Percentiles rank a stretch among this genome's conserved stretches.
phyloP scores from a whole-genome alignment of 169 alveolate species.

The Plasmodium berghei region DNA sequence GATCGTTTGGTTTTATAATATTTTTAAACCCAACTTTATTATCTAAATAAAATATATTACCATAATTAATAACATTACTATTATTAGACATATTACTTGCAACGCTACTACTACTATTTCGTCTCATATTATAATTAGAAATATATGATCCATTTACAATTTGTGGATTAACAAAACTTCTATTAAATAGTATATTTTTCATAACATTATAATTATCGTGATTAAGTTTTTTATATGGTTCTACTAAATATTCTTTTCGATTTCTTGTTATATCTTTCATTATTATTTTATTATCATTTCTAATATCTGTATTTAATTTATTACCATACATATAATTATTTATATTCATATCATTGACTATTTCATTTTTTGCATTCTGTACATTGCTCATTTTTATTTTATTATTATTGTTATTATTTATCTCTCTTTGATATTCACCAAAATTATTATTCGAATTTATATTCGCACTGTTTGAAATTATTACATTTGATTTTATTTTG shows the following conservation, averaged over 20 bases:
- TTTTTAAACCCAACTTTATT: too few relatives aligned
- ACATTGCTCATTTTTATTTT: too few relatives aligned
- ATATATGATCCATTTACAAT: not conserved
- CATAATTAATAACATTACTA: not conserved
- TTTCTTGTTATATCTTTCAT: conserved; percentile 16
- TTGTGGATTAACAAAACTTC: not conserved
- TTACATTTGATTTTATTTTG: not conserved
- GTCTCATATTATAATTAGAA: not conserved
- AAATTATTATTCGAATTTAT: too few relatives aligned
- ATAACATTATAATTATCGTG: conserved; percentile 5
- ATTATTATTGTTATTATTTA: too few relatives aligned
- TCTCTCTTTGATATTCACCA: too few relatives aligned
- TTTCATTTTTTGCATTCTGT: too few relatives aligned
- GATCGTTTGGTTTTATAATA: not conserved
- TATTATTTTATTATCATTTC: not conserved
- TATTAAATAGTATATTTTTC: conserved; percentile 6
- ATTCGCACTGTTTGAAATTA: too few relatives aligned
- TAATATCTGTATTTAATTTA: not conserved
- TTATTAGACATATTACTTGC: not conserved
- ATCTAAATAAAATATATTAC: not conserved
- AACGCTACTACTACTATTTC: conserved; percentile 10
- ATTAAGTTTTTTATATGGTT: conserved; percentile 27
- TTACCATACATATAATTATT: too few relatives aligned
- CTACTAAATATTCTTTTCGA: not conserved
- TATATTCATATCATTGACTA: too few relatives aligned